Evolutionary conservation across 2,329 filamentous ascomycete genomes (phyloP), one percentile per base, ranked within the genome.

Genomic region (Dactylellina parvicollis): DNA sequence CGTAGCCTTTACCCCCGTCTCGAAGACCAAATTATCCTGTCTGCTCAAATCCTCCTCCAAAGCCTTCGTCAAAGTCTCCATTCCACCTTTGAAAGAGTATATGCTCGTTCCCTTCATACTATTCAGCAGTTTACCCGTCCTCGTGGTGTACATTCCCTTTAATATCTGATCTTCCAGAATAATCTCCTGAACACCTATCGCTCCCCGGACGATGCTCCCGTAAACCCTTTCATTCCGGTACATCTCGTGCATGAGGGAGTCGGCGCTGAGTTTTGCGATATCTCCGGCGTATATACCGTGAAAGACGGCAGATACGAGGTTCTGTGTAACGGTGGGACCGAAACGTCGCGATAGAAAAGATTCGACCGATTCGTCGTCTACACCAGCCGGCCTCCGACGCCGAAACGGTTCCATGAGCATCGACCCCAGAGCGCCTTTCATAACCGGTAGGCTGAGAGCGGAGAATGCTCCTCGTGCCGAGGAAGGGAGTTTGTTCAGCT

Each of bases 251-350:
- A 78, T 71, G 7, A 78, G 52, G 8, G 76, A 70, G 76, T 87
- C 87, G 50, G 87, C 87, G 80, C 92, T 96, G 55, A 98, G 83
- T 79, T 89, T 85, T 79, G 91, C 88, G 50, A 96, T 87, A 80
- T 97, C 91, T 3, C 95, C 95, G 20, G 93, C 95, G 80, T 96
- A 96, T 69, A 98, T 92, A 42, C 95, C 95, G 80, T 98, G 95
- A 59, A 92, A 81, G 1, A 88, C 79, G 0, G 89, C 92, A 3
- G 92, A 96, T 4, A 88, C 81, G 16, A 96, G 60, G 77, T 96
- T 93, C 76, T 95, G 85, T 12, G 87, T 87, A 4, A 90, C 75
- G 32, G 83, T 80, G 20, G 84, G 82, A 44, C 84, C 83, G 14
- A 89, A 79, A 5, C 87, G 81, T 28, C 87, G 82, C 1, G 82